A percentile compares a stretch with the other conserved stretches of the same genome.
Evolutionary conservation across 2,329 filamentous ascomycete genomes (phyloP).

Genomic region (Penicillium frequentans): DNA sequence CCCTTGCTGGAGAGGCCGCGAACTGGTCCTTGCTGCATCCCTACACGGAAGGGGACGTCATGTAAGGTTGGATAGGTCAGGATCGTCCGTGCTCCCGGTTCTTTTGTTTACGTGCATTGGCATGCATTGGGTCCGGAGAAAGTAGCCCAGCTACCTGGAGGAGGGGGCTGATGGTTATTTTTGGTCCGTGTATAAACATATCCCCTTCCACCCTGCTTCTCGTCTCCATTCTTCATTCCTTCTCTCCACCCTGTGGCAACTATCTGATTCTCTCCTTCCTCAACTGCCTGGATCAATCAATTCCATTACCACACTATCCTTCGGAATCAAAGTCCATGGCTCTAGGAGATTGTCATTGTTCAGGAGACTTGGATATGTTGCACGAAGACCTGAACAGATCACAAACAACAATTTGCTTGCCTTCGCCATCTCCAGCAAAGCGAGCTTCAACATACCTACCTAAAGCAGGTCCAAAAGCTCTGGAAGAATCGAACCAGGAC

Average conservation of each 20-base stretch:
- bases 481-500: conserved; percentile 38
- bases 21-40: conserved; percentile 29
- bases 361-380: conserved; percentile 35
- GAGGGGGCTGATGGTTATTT: conserved; percentile 21
- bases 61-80: conserved; percentile 42
- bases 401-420: conserved; percentile 30
- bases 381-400: conserved; percentile 33
- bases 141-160: conserved; percentile 21
- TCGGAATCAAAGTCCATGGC: conserved; percentile 38
- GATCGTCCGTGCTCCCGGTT: conserved; percentile 33
- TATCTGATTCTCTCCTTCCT: not conserved
- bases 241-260: conserved; percentile 7
- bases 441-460: conserved; percentile 34
- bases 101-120: conserved; percentile 43
- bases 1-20: conserved; percentile 29
- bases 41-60: conserved; percentile 36
- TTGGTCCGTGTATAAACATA: conserved; percentile 38
- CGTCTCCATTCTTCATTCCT: conserved; percentile 17
- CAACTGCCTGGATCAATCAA: conserved; percentile 6
- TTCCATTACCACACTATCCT: conserved; percentile 10
- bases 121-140: conserved; percentile 30
- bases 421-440: conserved; percentile 28
- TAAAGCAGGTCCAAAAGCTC: conserved; percentile 21
- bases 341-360: conserved; percentile 33
- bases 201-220: conserved; percentile 25